These are phyloP conservation scores for Penicillium sp. DNA, from an alignment of 2,329 filamentous ascomycete species.

Conservation along the genomic window DNA sequence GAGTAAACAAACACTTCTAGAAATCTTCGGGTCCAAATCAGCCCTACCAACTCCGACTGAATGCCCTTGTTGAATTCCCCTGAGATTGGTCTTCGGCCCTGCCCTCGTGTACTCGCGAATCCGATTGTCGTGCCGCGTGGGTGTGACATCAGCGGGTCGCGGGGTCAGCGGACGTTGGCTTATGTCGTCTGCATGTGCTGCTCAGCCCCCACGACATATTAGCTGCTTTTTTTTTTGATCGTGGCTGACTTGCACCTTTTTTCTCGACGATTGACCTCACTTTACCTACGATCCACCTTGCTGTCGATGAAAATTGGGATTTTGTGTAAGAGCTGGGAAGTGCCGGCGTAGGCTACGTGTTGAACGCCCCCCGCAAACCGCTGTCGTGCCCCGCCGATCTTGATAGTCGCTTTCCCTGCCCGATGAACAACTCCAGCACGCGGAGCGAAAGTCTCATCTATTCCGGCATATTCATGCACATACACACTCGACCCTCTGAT, in stretches of 20 bases:
- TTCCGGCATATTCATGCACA: background rate
- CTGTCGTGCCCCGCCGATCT: slow-evolving; percentile 7
- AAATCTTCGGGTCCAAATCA: background rate
- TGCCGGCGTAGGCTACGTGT: slow-evolving; percentile 12
- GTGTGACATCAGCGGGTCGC: slow-evolving; percentile 39
- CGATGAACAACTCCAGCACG: background rate
- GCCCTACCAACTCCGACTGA: background rate
- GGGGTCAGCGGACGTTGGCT: slow-evolving; percentile 24
- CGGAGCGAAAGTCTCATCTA: background rate
- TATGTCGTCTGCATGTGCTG: slow-evolving; percentile 10
- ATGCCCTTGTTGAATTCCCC: background rate
- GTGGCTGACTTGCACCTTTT: background rate
- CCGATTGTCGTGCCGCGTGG: slow-evolving; percentile 19
- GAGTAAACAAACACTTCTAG: background rate
- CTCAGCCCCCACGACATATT: slow-evolving; percentile 12
- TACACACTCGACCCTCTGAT: background rate
- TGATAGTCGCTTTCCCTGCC: background rate
- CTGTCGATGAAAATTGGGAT: background rate
- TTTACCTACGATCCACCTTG: background rate
- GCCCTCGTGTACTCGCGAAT: background rate
- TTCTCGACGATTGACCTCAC: background rate
- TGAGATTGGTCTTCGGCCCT: background rate
- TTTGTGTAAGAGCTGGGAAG: background rate
- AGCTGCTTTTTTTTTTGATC: background rate
- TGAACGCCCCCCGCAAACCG: slow-evolving; percentile 15